Evolutionary conservation across 108 stramenopile genomes (phyloP), one percentile per base, ranked within the genome.

Genomic region (Conticribra weissflogii): DNA sequence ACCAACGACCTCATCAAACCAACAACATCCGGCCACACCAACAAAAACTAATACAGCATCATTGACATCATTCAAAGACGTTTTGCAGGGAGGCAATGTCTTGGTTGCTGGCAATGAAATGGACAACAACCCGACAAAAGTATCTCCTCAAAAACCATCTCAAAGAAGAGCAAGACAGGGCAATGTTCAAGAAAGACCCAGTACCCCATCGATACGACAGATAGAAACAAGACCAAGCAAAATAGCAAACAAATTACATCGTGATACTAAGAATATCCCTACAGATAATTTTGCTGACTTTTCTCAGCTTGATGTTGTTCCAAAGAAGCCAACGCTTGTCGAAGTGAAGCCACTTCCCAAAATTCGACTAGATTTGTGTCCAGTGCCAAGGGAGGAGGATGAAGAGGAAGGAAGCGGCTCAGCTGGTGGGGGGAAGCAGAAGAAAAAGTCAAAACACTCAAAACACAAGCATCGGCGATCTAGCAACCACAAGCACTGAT

Each of bases 341-440:
- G 88, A 94, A 70, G 93, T 94, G 23, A 94, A 94, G 55, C 93
- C 93, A 28, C 54, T 94, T 23, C 93, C 93, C 0, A 94, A 83
- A 76, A 89, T 94, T 50, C 87, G 93, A 45, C 76, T 94, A 4
- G 88, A 88, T 70, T 71, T 94, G 58, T 90, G 87, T 78, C 93
- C 93, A 23, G 87, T 90, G 2, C 93, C 93, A 2, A 74, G 90
- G 66, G 93, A 94, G 63, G 93, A 91, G 70, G 93, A 94, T 53
- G 93, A 94, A 74, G 88, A 89, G 36, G 76, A 90, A 30, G 66
- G 63, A 19, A 73, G 64, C 33, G 34, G 65, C 17, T 56, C 59
- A 34, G 50, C 44, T 54, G 50, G 19, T 4, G 59, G 52, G 2
- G 62, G 29, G 0, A 78, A 67, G 47, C 52, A 67, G 21, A 81